Conservation (phyloP, 208 protist species). For the Leptomonas seymouri region DNA sequence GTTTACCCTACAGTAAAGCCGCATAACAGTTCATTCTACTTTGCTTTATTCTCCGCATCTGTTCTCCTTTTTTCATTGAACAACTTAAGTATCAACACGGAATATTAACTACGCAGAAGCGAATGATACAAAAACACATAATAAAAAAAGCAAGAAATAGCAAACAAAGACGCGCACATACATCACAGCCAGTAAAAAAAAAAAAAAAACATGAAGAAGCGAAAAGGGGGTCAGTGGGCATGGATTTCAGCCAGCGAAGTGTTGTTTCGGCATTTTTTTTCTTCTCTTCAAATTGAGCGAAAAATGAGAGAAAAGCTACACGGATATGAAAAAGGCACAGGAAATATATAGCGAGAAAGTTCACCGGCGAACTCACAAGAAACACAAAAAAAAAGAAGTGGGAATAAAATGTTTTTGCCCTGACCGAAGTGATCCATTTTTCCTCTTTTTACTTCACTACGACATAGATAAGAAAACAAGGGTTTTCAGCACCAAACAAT, state of each 20-base stretch:
- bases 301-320: constrained; percentile 1
- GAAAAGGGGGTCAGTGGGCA: too few species aligned
- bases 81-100: constrained; percentile 6
- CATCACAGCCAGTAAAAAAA: constrained; percentile 14
- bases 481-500: neutral
- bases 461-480: neutral
- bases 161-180: constrained; percentile 10
- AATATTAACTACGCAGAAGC: constrained; percentile 7
- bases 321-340: constrained; percentile 5
- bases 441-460: constrained; percentile 3
- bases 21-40: too few species aligned
- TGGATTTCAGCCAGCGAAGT: constrained; percentile 1
- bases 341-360: neutral
- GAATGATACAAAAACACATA: constrained; percentile 16
- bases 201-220: neutral
- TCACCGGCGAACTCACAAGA: constrained; percentile 3
- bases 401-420: neutral
- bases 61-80: neutral
- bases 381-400: constrained; percentile 1
- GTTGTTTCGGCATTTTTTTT: neutral
- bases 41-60: too few species aligned
- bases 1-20: too few species aligned
- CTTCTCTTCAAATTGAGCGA: constrained; percentile 2
- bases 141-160: constrained; percentile 10
- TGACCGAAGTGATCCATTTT: neutral